Evolutionary conservation across 345 rosid genomes (phyloP).

Genomic region (Turnera subulata): DNA sequence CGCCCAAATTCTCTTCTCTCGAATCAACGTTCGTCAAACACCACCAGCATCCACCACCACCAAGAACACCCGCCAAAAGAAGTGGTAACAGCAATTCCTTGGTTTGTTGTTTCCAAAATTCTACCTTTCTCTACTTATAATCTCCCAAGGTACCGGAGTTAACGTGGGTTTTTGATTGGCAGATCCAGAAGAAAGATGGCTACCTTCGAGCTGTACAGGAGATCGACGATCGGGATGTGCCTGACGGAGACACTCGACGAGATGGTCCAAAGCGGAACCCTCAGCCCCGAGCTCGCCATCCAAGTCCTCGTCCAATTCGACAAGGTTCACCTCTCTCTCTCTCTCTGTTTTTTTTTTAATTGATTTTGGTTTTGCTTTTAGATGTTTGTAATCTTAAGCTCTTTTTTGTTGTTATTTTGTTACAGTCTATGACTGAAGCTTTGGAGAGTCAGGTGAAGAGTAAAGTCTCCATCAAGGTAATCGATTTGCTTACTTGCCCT

Average conservation of each 20-base stretch:
- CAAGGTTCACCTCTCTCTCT: slow-evolving; percentile 45
- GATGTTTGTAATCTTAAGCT: slow-evolving; percentile 1
- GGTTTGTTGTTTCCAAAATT: background rate
- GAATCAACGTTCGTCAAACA: slow-evolving; percentile 35
- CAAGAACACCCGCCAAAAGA: slow-evolving; percentile 18
- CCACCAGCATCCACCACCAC: slow-evolving; percentile 8
- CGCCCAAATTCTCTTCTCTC: slow-evolving; percentile 43
- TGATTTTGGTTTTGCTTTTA: background rate
- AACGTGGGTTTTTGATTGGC: slow-evolving; percentile 6
- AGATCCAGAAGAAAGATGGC: slow-evolving; percentile 53
- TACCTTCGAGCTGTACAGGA: slow-evolving; percentile 93
- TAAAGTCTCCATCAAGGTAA: slow-evolving; percentile 84
- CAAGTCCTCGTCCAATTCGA: slow-evolving; percentile 97
- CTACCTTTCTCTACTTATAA: too few species aligned
- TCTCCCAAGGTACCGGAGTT: background rate
- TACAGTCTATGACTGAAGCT: slow-evolving; percentile 96
- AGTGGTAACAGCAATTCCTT: slow-evolving; percentile 16
- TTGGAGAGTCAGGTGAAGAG: slow-evolving; percentile 88
- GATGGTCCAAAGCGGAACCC: slow-evolving; percentile 90
- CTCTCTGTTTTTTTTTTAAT: background rate
- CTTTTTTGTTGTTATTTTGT: slow-evolving; percentile 4
- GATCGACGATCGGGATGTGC: slow-evolving; percentile 97
- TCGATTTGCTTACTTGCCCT: background rate
- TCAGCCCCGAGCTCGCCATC: slow-evolving; percentile 90
- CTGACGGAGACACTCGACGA: slow-evolving; percentile 91